Evolutionary conservation across 352 stramenopile genomes (phyloP).

Genomic region (Pythium phragmitis): DNA sequence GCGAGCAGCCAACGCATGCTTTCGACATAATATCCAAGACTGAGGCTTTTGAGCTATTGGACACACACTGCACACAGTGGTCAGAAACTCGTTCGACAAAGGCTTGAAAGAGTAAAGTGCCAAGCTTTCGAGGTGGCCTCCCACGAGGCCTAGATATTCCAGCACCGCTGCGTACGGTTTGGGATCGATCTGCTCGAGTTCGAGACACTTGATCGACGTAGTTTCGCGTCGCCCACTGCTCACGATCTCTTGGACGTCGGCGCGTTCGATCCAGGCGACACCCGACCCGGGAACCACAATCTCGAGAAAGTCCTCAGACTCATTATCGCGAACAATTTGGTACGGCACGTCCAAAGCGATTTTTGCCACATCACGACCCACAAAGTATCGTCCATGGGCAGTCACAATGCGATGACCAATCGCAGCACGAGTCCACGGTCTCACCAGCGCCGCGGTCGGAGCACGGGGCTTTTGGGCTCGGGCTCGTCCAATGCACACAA

Average conservation of each 20-base stretch:
- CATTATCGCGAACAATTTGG: background rate
- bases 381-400: background rate
- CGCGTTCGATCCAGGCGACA: background rate
- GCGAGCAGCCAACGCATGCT: too few relatives aligned
- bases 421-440: background rate
- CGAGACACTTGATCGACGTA: too few relatives aligned
- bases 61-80: too few relatives aligned
- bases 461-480: background rate
- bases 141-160: background rate
- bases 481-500: slow-evolving; percentile 4
- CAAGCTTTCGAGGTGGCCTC: too few relatives aligned
- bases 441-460: background rate
- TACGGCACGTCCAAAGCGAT: background rate
- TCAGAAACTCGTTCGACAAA: too few relatives aligned
- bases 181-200: too few relatives aligned
- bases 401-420: slow-evolving; percentile 4
- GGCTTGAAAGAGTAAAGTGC: too few relatives aligned
- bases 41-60: too few relatives aligned
- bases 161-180: background rate
- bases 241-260: background rate
- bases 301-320: background rate
- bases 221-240: background rate
- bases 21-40: too few relatives aligned
- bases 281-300: background rate
- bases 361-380: background rate